A percentile compares a stretch with the other conserved stretches of the same genome.
Conservation (phyloP, 805 yeast species). For the Metschnikowia similis region DNA sequence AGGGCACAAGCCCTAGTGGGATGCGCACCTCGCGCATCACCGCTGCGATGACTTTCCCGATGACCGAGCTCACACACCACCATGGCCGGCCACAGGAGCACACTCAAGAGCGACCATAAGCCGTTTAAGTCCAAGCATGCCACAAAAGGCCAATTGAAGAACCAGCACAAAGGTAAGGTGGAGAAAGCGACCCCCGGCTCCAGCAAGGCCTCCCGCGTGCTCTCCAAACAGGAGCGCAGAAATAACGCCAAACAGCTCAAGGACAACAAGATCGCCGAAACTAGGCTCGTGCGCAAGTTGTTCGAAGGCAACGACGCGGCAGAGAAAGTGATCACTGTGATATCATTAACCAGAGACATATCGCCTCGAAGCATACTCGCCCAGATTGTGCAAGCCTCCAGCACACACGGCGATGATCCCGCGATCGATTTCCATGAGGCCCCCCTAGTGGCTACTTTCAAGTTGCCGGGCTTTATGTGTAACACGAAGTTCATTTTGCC, state of each 20-base stretch:
- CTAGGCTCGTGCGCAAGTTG: constrained; percentile 56
- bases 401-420: constrained; percentile 17
- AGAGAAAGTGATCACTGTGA: constrained; percentile 75
- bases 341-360: constrained; percentile 75
- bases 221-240: constrained; percentile 61
- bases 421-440: constrained; percentile 20
- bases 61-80: neutral
- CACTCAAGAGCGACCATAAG: constrained; percentile 81
- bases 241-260: constrained; percentile 76
- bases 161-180: constrained; percentile 78
- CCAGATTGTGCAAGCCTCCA: constrained; percentile 41
- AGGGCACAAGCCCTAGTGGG: constrained; percentile 12
- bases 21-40: constrained; percentile 6
- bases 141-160: constrained; percentile 81
- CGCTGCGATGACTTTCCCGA: neutral
- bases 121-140: constrained; percentile 90
- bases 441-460: constrained; percentile 51
- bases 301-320: constrained; percentile 81
- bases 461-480: constrained; percentile 66
- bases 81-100: constrained; percentile 81
- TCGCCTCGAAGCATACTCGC: constrained; percentile 52
- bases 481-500: constrained; percentile 72
- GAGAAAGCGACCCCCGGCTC: constrained; percentile 51
- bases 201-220: constrained; percentile 35
- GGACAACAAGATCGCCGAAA: constrained; percentile 60